Evolutionary conservation across 1,284 basidiomycete species (phyloP).

Genomic region (Ceratobasidium sp.): DNA sequence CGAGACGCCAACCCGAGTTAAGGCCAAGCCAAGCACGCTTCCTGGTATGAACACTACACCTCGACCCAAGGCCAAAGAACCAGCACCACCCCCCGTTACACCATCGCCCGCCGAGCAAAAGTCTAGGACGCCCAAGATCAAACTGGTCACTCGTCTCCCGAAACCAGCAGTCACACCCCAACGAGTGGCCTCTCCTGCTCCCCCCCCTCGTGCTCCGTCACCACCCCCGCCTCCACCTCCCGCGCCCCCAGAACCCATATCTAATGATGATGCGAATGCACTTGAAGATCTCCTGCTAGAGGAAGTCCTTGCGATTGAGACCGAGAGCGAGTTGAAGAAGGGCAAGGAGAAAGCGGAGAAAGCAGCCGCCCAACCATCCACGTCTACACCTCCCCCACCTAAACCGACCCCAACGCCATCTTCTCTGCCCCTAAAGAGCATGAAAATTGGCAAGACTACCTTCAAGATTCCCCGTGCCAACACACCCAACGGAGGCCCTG

Average conservation of each 20-base stretch:
- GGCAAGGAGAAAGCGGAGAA: conserved; percentile 61
- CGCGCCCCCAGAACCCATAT: conserved; percentile 16
- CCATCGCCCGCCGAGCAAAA: conserved; percentile 44
- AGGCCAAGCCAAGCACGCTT: conserved; percentile 24
- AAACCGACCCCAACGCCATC: conserved; percentile 44
- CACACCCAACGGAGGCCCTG: conserved; percentile 11
- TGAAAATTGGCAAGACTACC: conserved; percentile 31
- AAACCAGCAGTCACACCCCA: conserved; percentile 13
- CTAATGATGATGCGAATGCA: conserved; percentile 62
- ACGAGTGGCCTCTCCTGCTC: not conserved
- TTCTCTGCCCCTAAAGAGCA: conserved; percentile 42
- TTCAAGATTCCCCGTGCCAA: conserved; percentile 36
- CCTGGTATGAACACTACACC: conserved; percentile 24
- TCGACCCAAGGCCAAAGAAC: conserved; percentile 24
- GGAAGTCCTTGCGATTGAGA: conserved; percentile 79
- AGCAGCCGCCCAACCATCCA: conserved; percentile 52
- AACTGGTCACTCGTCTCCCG: conserved; percentile 26
- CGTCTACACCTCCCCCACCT: conserved; percentile 26
- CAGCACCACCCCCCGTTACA: conserved; percentile 48
- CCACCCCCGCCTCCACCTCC: conserved; percentile 45
- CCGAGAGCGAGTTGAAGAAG: conserved; percentile 65
- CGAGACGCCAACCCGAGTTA: conserved; percentile 37
- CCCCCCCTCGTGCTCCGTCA: conserved; percentile 48
- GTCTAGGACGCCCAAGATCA: conserved; percentile 41
- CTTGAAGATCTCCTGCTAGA: conserved; percentile 71